Evolutionary conservation across 179 eudicot species (phyloP), one percentile per base, ranked within the genome.

Genomic region (Heliamphora pulchella): DNA sequence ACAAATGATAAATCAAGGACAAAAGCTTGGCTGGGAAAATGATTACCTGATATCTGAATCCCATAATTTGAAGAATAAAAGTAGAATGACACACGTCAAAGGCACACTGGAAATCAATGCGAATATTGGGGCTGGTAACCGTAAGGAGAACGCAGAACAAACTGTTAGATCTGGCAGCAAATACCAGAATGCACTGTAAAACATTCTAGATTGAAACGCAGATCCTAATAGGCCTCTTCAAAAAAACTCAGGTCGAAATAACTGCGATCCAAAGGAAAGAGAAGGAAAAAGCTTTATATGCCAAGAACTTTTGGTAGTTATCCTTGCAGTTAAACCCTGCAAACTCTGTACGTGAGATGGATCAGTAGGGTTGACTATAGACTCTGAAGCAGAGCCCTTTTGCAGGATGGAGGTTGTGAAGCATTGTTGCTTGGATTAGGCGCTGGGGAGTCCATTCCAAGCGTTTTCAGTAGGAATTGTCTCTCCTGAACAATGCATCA

Each of bases 331-430:
- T 31, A 57, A 58, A 53, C 47, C 78, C 66, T 51, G 15, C 63
- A 74, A 64, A 62, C 55, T 64, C 47, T 13, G 18, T 80, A 70
- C 78, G 83, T 84, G 77, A 78, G 65, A 75, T 63, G 63, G 74
- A 74, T 78, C 72, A 59, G 66, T 50, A 62, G 62, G 51, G 68
- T 58, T 82, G 84, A 39, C 91, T 85, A 95, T 74, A 91, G 90
- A 81, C 94, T 91, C 81, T 93, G 92, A 77, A 95, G 97, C 79
- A 93, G 98, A 53, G 95, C 89, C 87, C 93, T 91, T 87, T 89
- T 91, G 88, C 98, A 95, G 67, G 90, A 84, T 67, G 97, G 98
- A 79, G 93, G 90, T 78, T 87, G 90, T 76, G 91, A 75, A 67
- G 86, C 77, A 80, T 81, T 90, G 78, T 67, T 81, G 79, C 85